A percentile compares a stretch with the other conserved stretches of the same genome.
Evolutionary conservation across 768 basidiomycete genomes (phyloP).

Genomic region (Trametes elegans): DNA sequence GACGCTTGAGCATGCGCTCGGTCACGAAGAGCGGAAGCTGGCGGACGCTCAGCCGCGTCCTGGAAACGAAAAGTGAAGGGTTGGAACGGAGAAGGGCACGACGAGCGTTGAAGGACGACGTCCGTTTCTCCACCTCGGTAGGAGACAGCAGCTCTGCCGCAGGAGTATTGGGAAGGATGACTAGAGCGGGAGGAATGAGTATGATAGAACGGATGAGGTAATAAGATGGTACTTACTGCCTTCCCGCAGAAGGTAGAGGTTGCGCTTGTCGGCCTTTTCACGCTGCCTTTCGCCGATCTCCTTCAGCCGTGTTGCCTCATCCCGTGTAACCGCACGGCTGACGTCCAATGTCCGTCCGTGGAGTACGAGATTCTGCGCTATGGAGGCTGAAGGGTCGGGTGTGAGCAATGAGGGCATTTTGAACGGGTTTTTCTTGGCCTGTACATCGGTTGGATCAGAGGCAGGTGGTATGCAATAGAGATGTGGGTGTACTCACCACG

Average conservation of each 20-base stretch:
- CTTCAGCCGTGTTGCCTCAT: conserved; percentile 83
- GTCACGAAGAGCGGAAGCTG: conserved; percentile 90
- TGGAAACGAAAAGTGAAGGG: conserved; percentile 92
- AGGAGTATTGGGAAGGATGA: conserved; percentile 86
- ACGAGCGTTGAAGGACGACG: conserved; percentile 82
- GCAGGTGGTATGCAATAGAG: background rate
- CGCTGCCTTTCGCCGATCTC: conserved; percentile 83
- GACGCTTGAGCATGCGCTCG: conserved; percentile 85
- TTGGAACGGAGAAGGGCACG: conserved; percentile 82
- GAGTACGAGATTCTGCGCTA: conserved; percentile 80
- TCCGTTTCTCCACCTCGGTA: conserved; percentile 83
- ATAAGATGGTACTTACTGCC: conserved; percentile 61
- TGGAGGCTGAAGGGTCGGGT: conserved; percentile 85
- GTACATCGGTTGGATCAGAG: too few relatives aligned
- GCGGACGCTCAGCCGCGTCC: conserved; percentile 90
- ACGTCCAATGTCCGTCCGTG: conserved; percentile 94
- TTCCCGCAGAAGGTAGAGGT: conserved; percentile 93
- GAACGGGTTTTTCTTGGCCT: conserved; percentile 83
- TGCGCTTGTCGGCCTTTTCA: conserved; percentile 91
- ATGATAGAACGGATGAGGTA: background rate
- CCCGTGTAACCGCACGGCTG: conserved; percentile 84
- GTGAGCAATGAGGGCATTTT: conserved; percentile 86
- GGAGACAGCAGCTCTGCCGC: conserved; percentile 68
- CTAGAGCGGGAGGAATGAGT: conserved; percentile 43
- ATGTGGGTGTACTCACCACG: too few relatives aligned